phyloP scores from a whole-genome alignment of 2,329 filamentous ascomycete species.

The Apiospora rasikravindrae region DNA sequence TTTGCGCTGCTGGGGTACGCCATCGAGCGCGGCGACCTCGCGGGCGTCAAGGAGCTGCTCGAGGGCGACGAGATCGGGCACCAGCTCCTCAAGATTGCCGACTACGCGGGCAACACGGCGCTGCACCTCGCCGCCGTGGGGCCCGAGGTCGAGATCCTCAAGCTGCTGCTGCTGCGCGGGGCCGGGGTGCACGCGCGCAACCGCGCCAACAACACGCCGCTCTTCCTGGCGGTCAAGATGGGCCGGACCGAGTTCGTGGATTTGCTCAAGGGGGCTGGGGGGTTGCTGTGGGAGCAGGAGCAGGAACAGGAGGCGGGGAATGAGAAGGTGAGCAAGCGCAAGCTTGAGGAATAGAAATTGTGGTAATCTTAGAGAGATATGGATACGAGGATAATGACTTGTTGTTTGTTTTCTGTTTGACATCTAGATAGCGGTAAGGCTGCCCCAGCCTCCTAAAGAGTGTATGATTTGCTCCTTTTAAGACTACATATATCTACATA shows the following conservation, averaged over 20 bases:
- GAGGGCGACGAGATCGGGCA: constrained; percentile 62
- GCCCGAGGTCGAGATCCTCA: constrained; percentile 58
- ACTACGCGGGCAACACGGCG: constrained; percentile 82
- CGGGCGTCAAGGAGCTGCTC: constrained; percentile 69
- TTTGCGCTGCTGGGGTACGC: constrained; percentile 82
- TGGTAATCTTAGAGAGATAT: neutral
- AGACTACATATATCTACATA: neutral
- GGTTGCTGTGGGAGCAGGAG: constrained; percentile 62
- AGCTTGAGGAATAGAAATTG: neutral
- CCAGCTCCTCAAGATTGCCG: constrained; percentile 73
- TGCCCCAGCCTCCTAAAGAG: neutral
- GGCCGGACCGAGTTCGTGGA: constrained; percentile 59
- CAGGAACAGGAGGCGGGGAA: constrained; percentile 36
- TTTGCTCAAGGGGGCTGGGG: constrained; percentile 63
- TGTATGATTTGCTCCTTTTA: neutral
- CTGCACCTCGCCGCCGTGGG: constrained; percentile 63
- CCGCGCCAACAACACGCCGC: constrained; percentile 67
- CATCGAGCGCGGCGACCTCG: constrained; percentile 73
- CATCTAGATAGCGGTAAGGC: neutral
- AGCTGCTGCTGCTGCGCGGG: constrained; percentile 63
- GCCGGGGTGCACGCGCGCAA: constrained; percentile 73
- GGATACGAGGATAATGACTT: neutral
- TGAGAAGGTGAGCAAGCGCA: neutral
- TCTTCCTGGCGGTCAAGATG: constrained; percentile 66
- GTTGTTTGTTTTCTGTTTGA: neutral